Evolutionary conservation across 306 rosid species (phyloP).

Genomic region (Arachis hypogaea): DNA sequence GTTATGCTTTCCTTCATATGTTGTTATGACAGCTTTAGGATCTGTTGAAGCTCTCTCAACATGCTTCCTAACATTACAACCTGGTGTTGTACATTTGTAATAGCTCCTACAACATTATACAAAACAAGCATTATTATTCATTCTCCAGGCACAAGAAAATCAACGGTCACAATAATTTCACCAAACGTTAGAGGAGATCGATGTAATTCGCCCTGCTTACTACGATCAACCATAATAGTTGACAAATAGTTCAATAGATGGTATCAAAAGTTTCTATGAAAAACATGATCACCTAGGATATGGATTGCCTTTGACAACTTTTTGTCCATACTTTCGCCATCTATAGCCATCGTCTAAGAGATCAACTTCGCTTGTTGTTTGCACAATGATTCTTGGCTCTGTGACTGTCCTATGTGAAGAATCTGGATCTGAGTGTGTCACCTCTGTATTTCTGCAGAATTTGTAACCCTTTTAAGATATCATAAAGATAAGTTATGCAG

Average conservation of each 20-base stretch:
- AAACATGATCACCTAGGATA: conserved; percentile 69
- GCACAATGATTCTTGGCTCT: conserved; percentile 84
- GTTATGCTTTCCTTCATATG: conserved; percentile 89
- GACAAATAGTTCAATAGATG: too few species aligned
- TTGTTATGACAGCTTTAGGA: conserved; percentile 87
- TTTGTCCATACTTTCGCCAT: conserved; percentile 92
- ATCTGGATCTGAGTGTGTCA: conserved; percentile 50
- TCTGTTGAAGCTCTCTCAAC: conserved; percentile 87
- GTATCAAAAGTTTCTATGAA: conserved; percentile 22
- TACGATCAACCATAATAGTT: not conserved
- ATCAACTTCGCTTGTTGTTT: conserved; percentile 89
- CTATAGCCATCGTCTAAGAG: conserved; percentile 83
- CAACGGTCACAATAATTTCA: not conserved
- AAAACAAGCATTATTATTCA: conserved; percentile 33
- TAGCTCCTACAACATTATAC: conserved; percentile 67
- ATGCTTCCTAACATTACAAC: conserved; percentile 85
- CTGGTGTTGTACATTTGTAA: conserved; percentile 81
- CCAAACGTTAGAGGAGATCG: not conserved
- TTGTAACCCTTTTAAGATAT: conserved; percentile 20
- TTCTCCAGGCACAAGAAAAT: conserved; percentile 7
- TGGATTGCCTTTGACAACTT: conserved; percentile 84
- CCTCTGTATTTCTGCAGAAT: conserved; percentile 62
- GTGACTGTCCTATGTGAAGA: conserved; percentile 74
- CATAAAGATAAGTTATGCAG: conserved; percentile 18
- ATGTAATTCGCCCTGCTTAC: too few species aligned